Evolutionary conservation across 176 grass and related monocot species (phyloP).

Genomic region (Oryza punctata): DNA sequence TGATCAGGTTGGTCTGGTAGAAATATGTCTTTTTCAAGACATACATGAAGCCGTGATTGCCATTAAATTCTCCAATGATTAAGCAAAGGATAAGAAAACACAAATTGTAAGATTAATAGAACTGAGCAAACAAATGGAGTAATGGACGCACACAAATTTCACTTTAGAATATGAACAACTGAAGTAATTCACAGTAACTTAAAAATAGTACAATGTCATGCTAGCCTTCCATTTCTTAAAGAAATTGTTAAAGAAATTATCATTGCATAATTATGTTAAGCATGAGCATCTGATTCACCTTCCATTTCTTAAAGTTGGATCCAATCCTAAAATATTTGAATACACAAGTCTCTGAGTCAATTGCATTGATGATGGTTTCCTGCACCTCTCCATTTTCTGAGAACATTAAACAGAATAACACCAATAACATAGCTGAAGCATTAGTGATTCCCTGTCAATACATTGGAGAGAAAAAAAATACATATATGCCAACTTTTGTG

Average conservation of each 20-base stretch:
- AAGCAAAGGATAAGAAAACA: neutral
- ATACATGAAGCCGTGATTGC: neutral
- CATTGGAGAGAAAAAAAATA: constrained; percentile 9
- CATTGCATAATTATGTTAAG: constrained; percentile 12
- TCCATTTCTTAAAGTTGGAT: constrained; percentile 86
- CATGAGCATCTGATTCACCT: constrained; percentile 58
- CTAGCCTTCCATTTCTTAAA: neutral
- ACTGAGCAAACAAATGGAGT: neutral
- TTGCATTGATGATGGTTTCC: constrained; percentile 73
- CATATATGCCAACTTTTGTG: constrained; percentile 25
- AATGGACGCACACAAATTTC: neutral
- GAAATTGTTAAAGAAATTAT: constrained; percentile 23
- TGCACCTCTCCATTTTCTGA: constrained; percentile 88
- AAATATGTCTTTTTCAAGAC: constrained; percentile 2
- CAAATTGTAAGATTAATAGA: constrained; percentile 17
- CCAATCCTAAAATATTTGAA: constrained; percentile 89
- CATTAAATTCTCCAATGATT: neutral
- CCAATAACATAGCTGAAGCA: constrained; percentile 20
- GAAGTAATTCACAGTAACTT: neutral
- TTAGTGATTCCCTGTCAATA: neutral
- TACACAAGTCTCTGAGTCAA: constrained; percentile 79
- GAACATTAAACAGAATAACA: constrained; percentile 31
- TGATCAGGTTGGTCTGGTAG: neutral
- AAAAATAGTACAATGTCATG: constrained; percentile 20
- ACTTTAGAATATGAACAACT: neutral